Percentiles rank a stretch among this genome's conserved stretches.
Evolutionary conservation across 495 filamentous ascomycete genomes (phyloP).

Genomic region (Amphirosellinia nigrospora): DNA sequence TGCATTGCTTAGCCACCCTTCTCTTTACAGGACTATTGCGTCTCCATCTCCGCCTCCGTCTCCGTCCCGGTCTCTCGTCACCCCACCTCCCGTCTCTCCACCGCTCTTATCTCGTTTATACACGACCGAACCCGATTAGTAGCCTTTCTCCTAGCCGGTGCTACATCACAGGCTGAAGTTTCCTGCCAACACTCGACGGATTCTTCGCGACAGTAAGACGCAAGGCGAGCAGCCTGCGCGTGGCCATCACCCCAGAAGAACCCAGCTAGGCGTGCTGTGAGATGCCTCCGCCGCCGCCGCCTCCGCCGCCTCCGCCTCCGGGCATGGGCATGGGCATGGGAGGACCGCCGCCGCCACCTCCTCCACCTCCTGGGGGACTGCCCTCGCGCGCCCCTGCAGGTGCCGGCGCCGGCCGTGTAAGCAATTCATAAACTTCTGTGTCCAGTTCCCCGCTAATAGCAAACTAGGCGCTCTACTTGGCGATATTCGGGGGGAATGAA

Average conservation of each 20-base stretch:
- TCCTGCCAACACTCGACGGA: neutral
- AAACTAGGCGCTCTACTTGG: constrained; percentile 79
- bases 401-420: constrained; percentile 33
- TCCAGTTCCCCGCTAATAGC: constrained; percentile 43
- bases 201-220: neutral
- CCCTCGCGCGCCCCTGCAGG: constrained; percentile 40
- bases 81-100: neutral
- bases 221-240: neutral
- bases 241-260: neutral
- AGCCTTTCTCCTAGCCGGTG: neutral
- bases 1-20: constrained; percentile 17
- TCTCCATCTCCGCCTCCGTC: no score
- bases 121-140: neutral
- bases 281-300: constrained; percentile 27
- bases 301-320: constrained; percentile 70
- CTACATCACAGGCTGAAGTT: neutral
- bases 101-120: neutral
- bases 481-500: constrained; percentile 81
- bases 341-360: constrained; percentile 72
- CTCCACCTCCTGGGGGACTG: constrained; percentile 60
- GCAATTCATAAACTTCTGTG: constrained; percentile 25
- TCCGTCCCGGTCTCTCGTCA: neutral
- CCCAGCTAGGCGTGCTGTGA: constrained; percentile 6
- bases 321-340: constrained; percentile 66
- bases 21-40: neutral